Evolutionary conservation across 768 basidiomycete genomes (phyloP), one percentile per base, ranked within the genome.

Genomic region (Pleurotus tuoliensis): DNA sequence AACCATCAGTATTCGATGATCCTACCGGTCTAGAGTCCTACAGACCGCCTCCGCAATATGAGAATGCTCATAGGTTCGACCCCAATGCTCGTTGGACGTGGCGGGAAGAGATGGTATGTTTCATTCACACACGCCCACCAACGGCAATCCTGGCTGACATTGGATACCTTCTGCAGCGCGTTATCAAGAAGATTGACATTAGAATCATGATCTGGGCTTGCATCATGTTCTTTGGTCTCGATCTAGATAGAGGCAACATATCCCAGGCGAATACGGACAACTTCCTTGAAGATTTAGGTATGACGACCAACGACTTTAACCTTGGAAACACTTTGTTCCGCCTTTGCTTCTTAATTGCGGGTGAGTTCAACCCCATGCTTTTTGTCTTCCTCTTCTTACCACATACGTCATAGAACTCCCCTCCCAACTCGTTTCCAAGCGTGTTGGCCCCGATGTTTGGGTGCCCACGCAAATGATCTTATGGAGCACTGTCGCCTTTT

Each of bases 191-290:
- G 63, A 77, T 86, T 6, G 86, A 88, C 69, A 63, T 72, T 55
- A 74, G 79, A 30, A 81, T 90, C 60, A 81, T 83, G 72, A 61
- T 82, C 3, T 84, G 82, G 82, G 81, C 83, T 3, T 76, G 70
- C 48, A 69, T 83, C 59, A 86, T 85, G 83, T 87, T 88, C 70
- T 83, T 84, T 59, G 69, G 75, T 18, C 68, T 86, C 27, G 82
- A 84, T 59, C 61, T 84, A 48, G 85, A 86, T 62, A 71, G 86
- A 24, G 74, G 72, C 49, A 88, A 87, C 64, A 73, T 88, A 30
- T 77, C 79, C 0, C 83, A 84, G 64, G 87, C 87, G 30, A 86
- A 87, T 58, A 78, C 84, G 1, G 86, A 88, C 67, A 87, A 86
- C 66, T 81, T 90, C 61, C 69, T 88, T n/a, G 58, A 70, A 2